A percentile compares a stretch with the other conserved stretches of the same genome.
phyloP scores from a whole-genome alignment of 345 rosid genomes.

The Lepidium didymum region DNA sequence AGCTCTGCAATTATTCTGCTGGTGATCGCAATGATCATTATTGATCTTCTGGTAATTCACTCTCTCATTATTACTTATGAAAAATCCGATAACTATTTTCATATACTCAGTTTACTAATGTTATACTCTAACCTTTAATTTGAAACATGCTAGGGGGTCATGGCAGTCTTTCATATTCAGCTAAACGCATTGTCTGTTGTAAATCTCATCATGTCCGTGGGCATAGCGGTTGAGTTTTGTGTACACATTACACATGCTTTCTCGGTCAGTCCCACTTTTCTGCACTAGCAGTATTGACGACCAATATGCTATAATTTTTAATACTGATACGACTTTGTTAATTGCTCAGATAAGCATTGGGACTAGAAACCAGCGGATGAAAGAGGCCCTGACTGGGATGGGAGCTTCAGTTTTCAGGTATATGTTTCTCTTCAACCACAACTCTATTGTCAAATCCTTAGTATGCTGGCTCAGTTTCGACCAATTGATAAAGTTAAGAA shows the following conservation, averaged over 20 bases:
- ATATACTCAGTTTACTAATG: background rate
- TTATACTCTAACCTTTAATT: background rate
- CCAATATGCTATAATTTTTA: background rate
- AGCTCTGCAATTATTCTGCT: constrained; percentile 85
- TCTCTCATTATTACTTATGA: background rate
- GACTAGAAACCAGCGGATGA: constrained; percentile 64
- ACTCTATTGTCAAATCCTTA: background rate
- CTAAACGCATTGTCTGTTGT: constrained; percentile 94
- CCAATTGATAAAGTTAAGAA: background rate
- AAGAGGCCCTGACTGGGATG: constrained; percentile 83
- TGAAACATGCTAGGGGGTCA: constrained; percentile 74
- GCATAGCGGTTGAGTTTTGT: constrained; percentile 94
- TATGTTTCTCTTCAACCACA: background rate
- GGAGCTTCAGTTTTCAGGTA: constrained; percentile 99
- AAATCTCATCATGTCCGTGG: constrained; percentile 92
- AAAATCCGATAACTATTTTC: background rate
- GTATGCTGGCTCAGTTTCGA: background rate
- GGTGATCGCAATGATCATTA: constrained; percentile 75
- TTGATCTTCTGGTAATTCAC: constrained; percentile 75
- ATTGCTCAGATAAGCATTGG: constrained; percentile 67
- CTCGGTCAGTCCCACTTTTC: constrained; percentile 46
- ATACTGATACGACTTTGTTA: background rate
- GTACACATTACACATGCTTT: constrained; percentile 92
- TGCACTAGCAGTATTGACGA: background rate
- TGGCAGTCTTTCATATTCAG: constrained; percentile 85